Conservation (phyloP, 768 basidiomycete species). For the Suillus subluteus region DNA sequence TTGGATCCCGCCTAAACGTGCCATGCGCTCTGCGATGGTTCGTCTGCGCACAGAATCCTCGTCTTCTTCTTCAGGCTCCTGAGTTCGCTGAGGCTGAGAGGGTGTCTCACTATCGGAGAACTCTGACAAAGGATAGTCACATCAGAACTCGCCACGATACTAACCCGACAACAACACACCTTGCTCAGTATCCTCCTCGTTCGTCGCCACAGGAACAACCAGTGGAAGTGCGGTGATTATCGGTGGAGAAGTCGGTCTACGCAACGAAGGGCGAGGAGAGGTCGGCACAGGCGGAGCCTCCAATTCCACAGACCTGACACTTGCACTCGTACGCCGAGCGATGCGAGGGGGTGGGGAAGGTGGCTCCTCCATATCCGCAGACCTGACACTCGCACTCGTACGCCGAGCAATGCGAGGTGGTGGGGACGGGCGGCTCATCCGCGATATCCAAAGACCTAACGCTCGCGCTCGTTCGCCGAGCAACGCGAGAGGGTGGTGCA, state of each 20-base stretch:
- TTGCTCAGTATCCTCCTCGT: constrained; percentile 7
- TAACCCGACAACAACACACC: background rate
- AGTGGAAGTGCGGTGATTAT: constrained; percentile 26
- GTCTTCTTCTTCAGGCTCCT: constrained; percentile 34
- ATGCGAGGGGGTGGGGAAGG: constrained; percentile 6
- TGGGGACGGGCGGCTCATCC: background rate
- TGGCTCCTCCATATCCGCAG: background rate
- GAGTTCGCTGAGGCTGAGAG: constrained; percentile 1
- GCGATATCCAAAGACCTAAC: constrained; percentile 4
- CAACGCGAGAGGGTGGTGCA: constrained; percentile 10
- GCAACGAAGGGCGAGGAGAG: constrained; percentile 19
- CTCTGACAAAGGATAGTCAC: background rate
- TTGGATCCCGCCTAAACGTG: constrained; percentile 83
- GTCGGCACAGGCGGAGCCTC: constrained; percentile 23
- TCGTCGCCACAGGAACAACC: constrained; percentile 7
- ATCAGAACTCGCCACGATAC: background rate
- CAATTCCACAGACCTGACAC: constrained; percentile 9
- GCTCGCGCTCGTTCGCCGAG: constrained; percentile 28
- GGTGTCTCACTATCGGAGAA: background rate
- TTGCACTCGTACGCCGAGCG: constrained; percentile 29
- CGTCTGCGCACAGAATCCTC: constrained; percentile 57
- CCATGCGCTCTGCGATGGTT: constrained; percentile 94
- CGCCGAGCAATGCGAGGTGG: constrained; percentile 22
- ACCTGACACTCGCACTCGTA: constrained; percentile 22
- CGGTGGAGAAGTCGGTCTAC: constrained; percentile 25